These are phyloP conservation scores for Dichotomocladium elegans DNA, from an alignment of 371 early-diverging fungal species.

Conservation along the genomic window DNA sequence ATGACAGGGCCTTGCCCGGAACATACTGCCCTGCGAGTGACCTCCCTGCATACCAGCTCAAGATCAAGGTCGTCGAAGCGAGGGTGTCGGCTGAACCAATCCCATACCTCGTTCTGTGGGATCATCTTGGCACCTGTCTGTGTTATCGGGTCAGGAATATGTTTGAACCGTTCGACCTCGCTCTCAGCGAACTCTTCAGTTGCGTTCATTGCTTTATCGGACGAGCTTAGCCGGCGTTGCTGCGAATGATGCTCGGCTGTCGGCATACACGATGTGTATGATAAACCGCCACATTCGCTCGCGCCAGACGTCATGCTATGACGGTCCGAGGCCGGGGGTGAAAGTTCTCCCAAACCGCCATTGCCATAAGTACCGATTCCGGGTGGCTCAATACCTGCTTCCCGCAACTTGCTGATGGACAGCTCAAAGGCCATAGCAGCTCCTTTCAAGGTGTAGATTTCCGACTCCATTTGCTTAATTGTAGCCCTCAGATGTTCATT, in stretches of 20 bases:
- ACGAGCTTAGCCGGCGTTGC: background rate
- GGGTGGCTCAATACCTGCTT: slow-evolving; percentile 14
- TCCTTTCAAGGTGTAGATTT: slow-evolving; percentile 22
- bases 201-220: slow-evolving; percentile 1
- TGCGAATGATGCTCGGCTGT: background rate
- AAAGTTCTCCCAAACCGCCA: background rate
- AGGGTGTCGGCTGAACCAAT: slow-evolving; percentile 42
- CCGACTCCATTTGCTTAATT: slow-evolving; percentile 21
- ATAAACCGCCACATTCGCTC: background rate
- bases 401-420: slow-evolving; percentile 18
- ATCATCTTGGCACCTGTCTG: slow-evolving; percentile 7
- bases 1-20: slow-evolving; percentile 50
- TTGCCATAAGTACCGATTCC: background rate
- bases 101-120: slow-evolving; percentile 36
- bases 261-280: background rate
- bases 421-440: slow-evolving; percentile 21
- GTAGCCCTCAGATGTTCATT: slow-evolving; percentile 12
- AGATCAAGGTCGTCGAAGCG: slow-evolving; percentile 53
- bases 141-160: slow-evolving; percentile 12
- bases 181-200: slow-evolving; percentile 18
- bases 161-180: slow-evolving; percentile 11
- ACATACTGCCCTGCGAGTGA: slow-evolving; percentile 59
- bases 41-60: slow-evolving; percentile 50
- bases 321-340: slow-evolving; percentile 5
- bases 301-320: background rate